Evolutionary conservation across 345 rosid species (phyloP).

Genomic region (Euphorbia tirucalli): DNA sequence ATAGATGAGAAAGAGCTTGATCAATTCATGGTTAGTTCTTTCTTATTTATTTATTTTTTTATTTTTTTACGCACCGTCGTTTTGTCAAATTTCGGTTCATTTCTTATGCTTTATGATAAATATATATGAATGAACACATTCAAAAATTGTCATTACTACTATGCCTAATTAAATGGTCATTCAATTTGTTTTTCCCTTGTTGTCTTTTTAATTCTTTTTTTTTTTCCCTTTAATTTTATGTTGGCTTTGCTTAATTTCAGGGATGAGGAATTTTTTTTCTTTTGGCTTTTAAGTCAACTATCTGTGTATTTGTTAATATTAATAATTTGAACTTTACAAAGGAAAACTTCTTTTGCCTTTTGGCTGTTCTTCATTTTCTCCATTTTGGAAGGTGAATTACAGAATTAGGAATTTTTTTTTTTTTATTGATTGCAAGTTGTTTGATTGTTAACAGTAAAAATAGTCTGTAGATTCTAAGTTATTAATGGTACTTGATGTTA

Average conservation of each 20-base stretch:
- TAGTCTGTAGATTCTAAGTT: conserved; percentile 2
- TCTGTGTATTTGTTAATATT: not conserved
- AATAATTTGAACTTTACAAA: not conserved
- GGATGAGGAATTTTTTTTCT: not conserved
- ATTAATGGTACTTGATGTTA: conserved; percentile 16
- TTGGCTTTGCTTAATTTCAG: conserved; percentile 2
- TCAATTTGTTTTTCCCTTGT: not conserved
- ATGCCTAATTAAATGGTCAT: too few species aligned
- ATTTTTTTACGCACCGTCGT: not conserved
- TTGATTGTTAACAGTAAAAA: conserved; percentile 11
- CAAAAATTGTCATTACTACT: too few species aligned
- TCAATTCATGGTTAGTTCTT: conserved; percentile 42
- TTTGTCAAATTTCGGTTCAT: not conserved
- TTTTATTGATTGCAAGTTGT: not conserved
- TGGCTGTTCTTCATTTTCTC: not conserved
- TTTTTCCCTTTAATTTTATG: not conserved
- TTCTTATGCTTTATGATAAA: not conserved
- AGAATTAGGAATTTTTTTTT: not conserved
- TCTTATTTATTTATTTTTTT: too few species aligned
- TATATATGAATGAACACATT: not conserved
- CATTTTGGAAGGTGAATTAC: not conserved
- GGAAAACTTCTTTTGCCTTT: not conserved
- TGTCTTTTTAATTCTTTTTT: not conserved
- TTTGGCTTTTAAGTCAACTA: not conserved
- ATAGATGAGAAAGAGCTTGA: conserved; percentile 42